Conservation (phyloP, 208 protist genomes). For the Acanthamoeba lenticulata region DNA sequence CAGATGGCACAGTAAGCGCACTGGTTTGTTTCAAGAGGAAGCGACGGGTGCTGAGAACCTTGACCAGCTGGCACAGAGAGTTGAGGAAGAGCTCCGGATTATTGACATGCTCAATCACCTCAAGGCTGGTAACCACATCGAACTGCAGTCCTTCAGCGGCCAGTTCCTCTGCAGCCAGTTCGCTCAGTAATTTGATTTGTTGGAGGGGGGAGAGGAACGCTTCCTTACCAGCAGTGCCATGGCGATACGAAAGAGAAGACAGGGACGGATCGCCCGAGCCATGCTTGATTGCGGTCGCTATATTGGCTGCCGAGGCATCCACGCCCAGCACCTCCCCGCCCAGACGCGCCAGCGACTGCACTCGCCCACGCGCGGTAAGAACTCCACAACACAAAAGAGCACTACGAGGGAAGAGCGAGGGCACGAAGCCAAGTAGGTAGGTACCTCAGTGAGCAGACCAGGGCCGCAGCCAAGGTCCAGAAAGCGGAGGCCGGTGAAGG, state of each 20-base stretch:
- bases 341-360: conserved; percentile 86
- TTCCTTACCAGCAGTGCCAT: not conserved
- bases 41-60: conserved; percentile 45
- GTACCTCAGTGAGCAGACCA: conserved; percentile 90
- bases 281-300: conserved; percentile 86
- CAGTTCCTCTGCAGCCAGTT: conserved; percentile 79
- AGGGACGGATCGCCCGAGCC: conserved; percentile 81
- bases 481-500: conserved; percentile 83
- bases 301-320: conserved; percentile 91
- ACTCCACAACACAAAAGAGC: not conserved
- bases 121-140: conserved; percentile 92
- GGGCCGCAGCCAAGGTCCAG: conserved; percentile 94
- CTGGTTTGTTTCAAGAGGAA: not conserved
- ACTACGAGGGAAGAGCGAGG: not conserved
- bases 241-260: conserved; percentile 57
- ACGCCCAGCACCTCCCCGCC: conserved; percentile 92
- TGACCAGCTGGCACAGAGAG: conserved; percentile 88
- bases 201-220: not conserved
- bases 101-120: conserved; percentile 94
- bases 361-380: not conserved
- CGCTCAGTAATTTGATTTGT: conserved; percentile 66
- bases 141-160: conserved; percentile 85
- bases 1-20: not conserved
- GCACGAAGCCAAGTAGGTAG: not conserved
- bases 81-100: conserved; percentile 90